These are phyloP conservation scores for Calonectria pauciramosa DNA, from an alignment of 2,329 filamentous ascomycete genomes.

Conservation along the genomic window DNA sequence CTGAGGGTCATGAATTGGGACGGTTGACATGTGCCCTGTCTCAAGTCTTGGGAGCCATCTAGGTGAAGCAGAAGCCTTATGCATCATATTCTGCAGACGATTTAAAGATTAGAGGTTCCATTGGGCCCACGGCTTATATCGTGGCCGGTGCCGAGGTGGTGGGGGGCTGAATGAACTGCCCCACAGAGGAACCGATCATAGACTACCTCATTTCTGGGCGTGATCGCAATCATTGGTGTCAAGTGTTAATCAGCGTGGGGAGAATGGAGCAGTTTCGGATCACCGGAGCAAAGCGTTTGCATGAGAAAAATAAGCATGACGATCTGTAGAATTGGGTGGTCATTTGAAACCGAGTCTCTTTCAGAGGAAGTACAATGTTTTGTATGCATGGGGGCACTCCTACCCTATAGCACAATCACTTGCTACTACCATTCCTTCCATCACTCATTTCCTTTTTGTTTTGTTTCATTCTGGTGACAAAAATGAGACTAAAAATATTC, in stretches of 20 bases:
- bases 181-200: background rate
- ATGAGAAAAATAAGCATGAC: background rate
- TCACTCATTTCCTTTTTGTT: background rate
- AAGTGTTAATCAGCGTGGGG: background rate
- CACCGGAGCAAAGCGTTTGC: background rate
- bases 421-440: background rate
- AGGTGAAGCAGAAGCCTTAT: background rate
- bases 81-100: background rate
- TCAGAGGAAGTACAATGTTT: background rate
- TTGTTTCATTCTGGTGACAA: background rate
- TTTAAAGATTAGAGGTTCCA: too few species aligned
- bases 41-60: background rate
- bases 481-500: background rate
- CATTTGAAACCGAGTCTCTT: background rate
- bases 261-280: background rate
- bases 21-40: background rate
- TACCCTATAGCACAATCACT: background rate
- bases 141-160: background rate
- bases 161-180: background rate
- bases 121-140: background rate
- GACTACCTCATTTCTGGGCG: background rate
- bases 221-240: background rate
- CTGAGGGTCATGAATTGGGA: background rate
- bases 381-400: background rate
- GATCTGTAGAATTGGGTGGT: background rate